Conservation (phyloP, 306 rosid genomes). For the Phaseolus lunatus region DNA sequence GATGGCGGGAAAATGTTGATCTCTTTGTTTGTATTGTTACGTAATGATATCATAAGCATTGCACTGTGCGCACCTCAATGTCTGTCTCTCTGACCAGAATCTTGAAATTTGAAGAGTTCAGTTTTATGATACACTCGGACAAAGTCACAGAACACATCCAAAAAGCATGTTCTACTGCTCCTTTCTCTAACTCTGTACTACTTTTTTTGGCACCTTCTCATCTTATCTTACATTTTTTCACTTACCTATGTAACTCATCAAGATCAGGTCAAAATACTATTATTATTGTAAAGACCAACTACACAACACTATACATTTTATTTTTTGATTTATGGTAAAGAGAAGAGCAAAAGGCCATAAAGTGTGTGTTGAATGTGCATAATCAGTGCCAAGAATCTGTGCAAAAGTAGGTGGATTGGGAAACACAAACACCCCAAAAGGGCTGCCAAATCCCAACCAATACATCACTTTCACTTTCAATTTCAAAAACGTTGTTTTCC, state of each 20-base stretch:
- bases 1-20: slow-evolving; percentile 19
- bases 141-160: slow-evolving; percentile 15
- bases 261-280: too few relatives aligned
- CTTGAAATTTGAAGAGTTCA: slow-evolving; percentile 47
- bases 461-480: background rate
- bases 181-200: background rate
- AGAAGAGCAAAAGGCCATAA: background rate
- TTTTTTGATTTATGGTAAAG: background rate
- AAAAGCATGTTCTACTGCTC: slow-evolving; percentile 33
- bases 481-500: slow-evolving; percentile 27
- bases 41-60: background rate
- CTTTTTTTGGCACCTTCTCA: slow-evolving; percentile 1
- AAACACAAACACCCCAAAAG: background rate
- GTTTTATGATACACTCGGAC: slow-evolving; percentile 2
- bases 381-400: slow-evolving; percentile 21
- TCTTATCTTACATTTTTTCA: background rate
- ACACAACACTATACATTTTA: too few relatives aligned
- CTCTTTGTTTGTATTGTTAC: background rate
- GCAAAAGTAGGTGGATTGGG: background rate
- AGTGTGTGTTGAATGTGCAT: background rate
- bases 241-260: too few relatives aligned
- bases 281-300: too few relatives aligned
- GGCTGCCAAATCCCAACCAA: background rate
- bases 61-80: background rate
- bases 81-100: slow-evolving; percentile 11